These are phyloP conservation scores for Colletotrichum sp. DNA, from an alignment of 2,329 filamentous ascomycete species.

Conservation along the genomic window DNA sequence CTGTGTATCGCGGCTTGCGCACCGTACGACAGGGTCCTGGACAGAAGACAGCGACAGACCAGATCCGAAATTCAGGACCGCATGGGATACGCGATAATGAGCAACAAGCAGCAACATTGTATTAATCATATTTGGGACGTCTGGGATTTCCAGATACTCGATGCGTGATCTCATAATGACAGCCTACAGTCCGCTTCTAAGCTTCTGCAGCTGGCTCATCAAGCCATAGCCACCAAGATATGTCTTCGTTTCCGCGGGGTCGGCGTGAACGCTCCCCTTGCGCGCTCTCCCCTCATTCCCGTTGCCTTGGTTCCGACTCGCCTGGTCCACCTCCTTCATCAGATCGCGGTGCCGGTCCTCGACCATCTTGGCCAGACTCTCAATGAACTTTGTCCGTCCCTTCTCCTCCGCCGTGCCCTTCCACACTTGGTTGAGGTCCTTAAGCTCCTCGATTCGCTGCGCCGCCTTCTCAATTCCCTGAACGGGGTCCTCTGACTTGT, in stretches of 20 bases:
- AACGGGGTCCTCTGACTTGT: slow-evolving; percentile 59
- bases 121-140: neutral
- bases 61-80: neutral
- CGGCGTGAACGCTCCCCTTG: slow-evolving; percentile 36
- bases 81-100: neutral
- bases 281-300: slow-evolving; percentile 34
- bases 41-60: neutral
- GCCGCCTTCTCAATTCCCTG: slow-evolving; percentile 77
- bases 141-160: neutral
- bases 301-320: slow-evolving; percentile 38
- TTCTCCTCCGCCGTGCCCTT: slow-evolving; percentile 96
- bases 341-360: slow-evolving; percentile 72
- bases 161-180: neutral
- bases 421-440: slow-evolving; percentile 82
- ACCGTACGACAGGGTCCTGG: neutral
- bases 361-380: slow-evolving; percentile 79
- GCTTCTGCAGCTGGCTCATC: slow-evolving; percentile 67
- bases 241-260: slow-evolving; percentile 44
- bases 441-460: slow-evolving; percentile 76
- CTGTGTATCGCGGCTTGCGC: neutral
- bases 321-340: slow-evolving; percentile 55
- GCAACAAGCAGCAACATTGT: neutral
- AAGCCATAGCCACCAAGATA: slow-evolving; percentile 60
- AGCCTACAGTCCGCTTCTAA: slow-evolving; percentile 54
- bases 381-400: slow-evolving; percentile 80